Base-by-base conservation (phyloP, 768 basidiomycete genomes). In the Phylloporus sp. region DNA sequence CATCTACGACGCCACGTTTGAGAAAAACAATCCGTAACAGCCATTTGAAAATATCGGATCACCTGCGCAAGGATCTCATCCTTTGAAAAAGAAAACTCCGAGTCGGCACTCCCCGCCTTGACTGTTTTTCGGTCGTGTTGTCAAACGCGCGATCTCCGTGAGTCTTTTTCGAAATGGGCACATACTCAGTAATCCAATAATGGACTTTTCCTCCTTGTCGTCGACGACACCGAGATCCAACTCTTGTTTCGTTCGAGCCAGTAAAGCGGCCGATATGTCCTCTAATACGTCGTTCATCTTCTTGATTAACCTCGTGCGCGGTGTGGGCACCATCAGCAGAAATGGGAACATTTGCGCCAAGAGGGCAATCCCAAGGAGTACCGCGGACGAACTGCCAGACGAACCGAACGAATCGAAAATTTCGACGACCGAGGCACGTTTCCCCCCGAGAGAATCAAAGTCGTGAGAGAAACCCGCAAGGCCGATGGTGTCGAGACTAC, bases 401-500 rank as follows among this genome's bases (percentile, higher is more conserved):
- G 54, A 47, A 5, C 21, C 39, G 44, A 74, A 69, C 0, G 66
- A 52, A 13, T 73, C 71, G 15, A 78, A 75, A 6, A 67, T 57
- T 3, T 70, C 61, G 4, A 69, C 63, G 6, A 80, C 68, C 3
- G 69, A 44, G 3, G 73, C 63, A 21, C 58, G 59, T 48, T 77
- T 71, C 3, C 80, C 80, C 2, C 77, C 71, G 15, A 82, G 67
- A 1, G 76, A 63, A 22, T 72, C 72, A 54, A 83, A 83, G 54
- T 81, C 71, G 52, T 82, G 75, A 0, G 76, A 75, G 51, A 83
- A 83, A 3, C 79, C 80, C 9, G 79, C 79, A 29, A 81, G 76
- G 17, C 80, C 80, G 34, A 83, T 70, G 3, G 72, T 71, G 53
- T 83, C 81, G 8, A 82, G 64, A 8, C 79, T 80, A 22, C 6